Conservation (phyloP, 768 basidiomycete genomes). For the Galerina marginata region DNA sequence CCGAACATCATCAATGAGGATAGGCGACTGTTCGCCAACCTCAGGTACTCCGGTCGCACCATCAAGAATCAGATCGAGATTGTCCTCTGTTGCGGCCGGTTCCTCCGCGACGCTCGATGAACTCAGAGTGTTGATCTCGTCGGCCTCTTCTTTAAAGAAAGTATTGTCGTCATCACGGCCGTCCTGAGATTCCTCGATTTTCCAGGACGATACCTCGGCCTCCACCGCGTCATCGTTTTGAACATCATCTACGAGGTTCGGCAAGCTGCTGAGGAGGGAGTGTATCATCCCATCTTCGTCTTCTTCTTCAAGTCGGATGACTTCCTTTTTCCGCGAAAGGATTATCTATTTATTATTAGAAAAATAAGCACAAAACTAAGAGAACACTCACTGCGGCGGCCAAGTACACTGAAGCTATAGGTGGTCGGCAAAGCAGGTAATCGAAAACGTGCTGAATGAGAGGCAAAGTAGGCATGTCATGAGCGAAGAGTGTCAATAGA, state of each 20-base stretch:
- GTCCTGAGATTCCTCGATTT: conserved; percentile 5
- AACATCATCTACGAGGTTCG: conserved; percentile 55
- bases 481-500: conserved; percentile 89
- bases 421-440: conserved; percentile 83
- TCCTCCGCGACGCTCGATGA: not conserved
- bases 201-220: not conserved
- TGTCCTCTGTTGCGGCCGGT: not conserved
- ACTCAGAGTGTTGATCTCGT: not conserved
- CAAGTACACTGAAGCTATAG: conserved; percentile 82
- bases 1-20: not conserved
- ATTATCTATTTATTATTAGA: conserved; percentile 57
- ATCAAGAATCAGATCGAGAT: not conserved
- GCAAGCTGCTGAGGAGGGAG: conserved; percentile 69
- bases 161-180: conserved; percentile 4
- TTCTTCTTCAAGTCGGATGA: conserved; percentile 62
- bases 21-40: not conserved
- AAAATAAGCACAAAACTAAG: not conserved
- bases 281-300: conserved; percentile 87
- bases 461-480: conserved; percentile 88
- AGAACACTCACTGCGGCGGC: conserved; percentile 70
- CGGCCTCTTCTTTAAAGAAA: conserved; percentile 21
- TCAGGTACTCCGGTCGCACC: not conserved
- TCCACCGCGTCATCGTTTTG: conserved; percentile 8
- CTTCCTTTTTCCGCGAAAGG: conserved; percentile 72
- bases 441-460: conserved; percentile 94